Evolutionary conservation across 805 yeast genomes (phyloP), one percentile per base, ranked within the genome.

Genomic region (Metschnikowia sp.): DNA sequence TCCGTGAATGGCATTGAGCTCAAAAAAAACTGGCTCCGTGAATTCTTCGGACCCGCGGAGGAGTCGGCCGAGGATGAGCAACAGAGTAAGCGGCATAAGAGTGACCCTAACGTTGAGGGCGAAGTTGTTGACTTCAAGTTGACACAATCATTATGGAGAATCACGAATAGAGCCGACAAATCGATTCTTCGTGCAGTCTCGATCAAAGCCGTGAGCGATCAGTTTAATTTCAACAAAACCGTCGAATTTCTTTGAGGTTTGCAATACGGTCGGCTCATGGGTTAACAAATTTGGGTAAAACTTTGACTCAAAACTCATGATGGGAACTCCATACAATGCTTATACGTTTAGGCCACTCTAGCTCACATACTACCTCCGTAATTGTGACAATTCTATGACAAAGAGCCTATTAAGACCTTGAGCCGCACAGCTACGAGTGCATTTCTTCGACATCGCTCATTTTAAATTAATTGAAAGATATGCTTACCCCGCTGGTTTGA

Each of bases 41-140:
- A 64, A 22, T 57, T 72, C 15, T 47, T 68, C 37, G 41, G 42
- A 15, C 45, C 45, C n/a, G 9, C 11, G 3, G 38, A 32, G 32
- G 44, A 39, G 12, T 38, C 37, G 40, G 32, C 42, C 39, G 18
- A 46, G 38, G 50, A 44, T 8, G 49, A 41, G 35, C 47, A 40
- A 9, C 34, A 30, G 8, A 9, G 32, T 18, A 50, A 50, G 32
- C 44, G 50, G 22, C 37, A 36, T 18, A 37, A 40, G 28, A 39
- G 39, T n/a, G 53, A 50, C 1, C n/a, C 42, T 1, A 15, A 26
- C 7, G 32, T 53, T 4, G 50, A 41, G 13, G 76, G 75, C 4
- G 75, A 71, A 36, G 60, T 72, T 3, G 66, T 78, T n/a, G 76
- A 74, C 45, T 63, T 79, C 39, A 68, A 66, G 43, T 36, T 79